Percentiles rank a stretch among this genome's conserved stretches.
Evolutionary conservation across 208 protist species (phyloP).

Genomic region (Acanthamoeba triangularis): DNA sequence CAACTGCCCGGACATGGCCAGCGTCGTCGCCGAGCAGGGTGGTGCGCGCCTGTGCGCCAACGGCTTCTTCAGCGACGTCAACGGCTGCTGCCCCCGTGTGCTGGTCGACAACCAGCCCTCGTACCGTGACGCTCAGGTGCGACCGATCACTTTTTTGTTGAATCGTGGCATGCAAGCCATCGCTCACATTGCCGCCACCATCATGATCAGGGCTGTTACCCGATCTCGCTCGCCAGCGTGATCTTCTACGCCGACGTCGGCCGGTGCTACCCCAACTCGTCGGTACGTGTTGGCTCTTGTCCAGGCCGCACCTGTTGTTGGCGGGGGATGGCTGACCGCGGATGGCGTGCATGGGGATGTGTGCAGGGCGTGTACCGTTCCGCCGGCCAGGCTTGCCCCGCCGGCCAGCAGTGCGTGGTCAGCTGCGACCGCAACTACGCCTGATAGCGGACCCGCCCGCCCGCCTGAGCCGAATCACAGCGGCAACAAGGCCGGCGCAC

Average conservation of each 20-base stretch:
- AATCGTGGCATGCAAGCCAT: no score
- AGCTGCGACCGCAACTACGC: not conserved
- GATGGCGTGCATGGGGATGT: not conserved
- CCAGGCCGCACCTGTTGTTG: not conserved
- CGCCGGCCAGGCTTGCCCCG: not conserved
- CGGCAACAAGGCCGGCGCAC: no score
- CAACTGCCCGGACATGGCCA: not conserved
- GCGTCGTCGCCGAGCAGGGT: not conserved
- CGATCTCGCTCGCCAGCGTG: not conserved
- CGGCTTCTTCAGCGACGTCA: constrained; percentile 8
- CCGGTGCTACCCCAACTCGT: constrained; percentile 16
- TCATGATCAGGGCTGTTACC: not conserved
- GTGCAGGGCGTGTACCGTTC: not conserved
- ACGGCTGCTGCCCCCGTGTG: not conserved
- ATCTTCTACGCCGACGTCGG: constrained; percentile 24
- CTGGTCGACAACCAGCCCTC: not conserved
- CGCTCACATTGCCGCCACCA: no score
- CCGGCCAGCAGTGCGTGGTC: not conserved
- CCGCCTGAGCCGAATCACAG: no score
- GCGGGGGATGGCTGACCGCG: no score
- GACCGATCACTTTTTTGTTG: not conserved
- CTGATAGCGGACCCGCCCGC: not conserved
- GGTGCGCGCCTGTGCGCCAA: not conserved
- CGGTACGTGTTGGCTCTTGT: not conserved
- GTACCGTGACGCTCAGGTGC: not conserved